phyloP scores from a whole-genome alignment of 306 rosid genomes.

The Amphicarpaea edgeworthii region DNA sequence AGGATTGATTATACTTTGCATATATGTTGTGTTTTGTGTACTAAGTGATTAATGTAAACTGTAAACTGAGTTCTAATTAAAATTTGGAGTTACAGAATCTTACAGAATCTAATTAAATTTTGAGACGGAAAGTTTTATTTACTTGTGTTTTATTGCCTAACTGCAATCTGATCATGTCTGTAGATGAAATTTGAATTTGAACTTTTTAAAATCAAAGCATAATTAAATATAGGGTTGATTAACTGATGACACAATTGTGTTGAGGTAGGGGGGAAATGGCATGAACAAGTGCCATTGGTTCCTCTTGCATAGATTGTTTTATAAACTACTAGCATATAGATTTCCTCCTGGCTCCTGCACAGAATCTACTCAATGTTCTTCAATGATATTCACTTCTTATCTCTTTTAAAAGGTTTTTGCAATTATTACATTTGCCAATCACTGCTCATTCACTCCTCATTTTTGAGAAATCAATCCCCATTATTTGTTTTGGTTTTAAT shows the following conservation, averaged over 20 bases:
- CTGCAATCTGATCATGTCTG: not conserved
- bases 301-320: conserved; percentile 23
- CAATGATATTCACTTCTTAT: conserved; percentile 21
- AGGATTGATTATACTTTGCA: not conserved
- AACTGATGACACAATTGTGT: not conserved
- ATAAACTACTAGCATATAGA: not conserved
- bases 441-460: not conserved
- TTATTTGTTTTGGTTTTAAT: conserved; percentile 25
- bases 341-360: conserved; percentile 8
- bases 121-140: not conserved
- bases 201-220: not conserved
- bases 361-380: conserved; percentile 9
- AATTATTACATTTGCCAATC: not conserved
- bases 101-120: not conserved
- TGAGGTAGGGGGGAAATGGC: not conserved
- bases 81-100: not conserved
- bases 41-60: not conserved
- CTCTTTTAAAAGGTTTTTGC: not conserved
- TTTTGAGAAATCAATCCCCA: conserved; percentile 10
- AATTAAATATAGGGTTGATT: not conserved
- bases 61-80: not conserved
- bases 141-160: not conserved
- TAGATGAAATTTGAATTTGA: not conserved
- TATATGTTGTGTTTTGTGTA: not conserved
- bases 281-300: not conserved